Evolutionary conservation across 305 asterid species (phyloP), one percentile per base, ranked within the genome.

Genomic region (Fraxinus angustifolia): DNA sequence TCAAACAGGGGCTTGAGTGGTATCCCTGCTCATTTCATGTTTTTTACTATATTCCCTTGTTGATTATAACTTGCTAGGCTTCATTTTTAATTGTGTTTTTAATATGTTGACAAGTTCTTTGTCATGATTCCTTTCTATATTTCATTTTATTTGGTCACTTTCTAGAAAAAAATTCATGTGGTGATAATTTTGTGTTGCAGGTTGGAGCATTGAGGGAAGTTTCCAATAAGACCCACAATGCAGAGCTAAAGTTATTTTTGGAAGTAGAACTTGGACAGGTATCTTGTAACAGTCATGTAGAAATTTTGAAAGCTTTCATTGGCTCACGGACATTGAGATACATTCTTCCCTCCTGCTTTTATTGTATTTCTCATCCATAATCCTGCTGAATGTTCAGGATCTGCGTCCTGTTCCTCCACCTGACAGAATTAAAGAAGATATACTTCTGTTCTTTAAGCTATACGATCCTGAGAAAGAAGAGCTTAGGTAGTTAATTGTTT

Each of bases 121-220:
- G 45, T 31, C 12, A 1, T 33, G 65, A 70, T 33, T 33, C 81
- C 75, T 72, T 76, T 34, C 50, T 53, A 28, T 48, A 65, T 81
- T 77, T 71, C 28, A 45, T 76, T 31, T 75, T 82, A 14, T 77
- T 23, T 28, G 38, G 45, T 68, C 76, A 30, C 6, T 23, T 75
- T 77, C 12, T 81, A 23, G 72, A 53, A 30, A 78, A 77, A 14
- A 7, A 73, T 76, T 65, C 56, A 75, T 45, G 3, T 71, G 34
- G 2, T 33, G 19, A 16, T 81, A 79, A 76, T 75, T 79, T 77
- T 84, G 50, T 73, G 31, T 8, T 89, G 88, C 87, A 90, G 97
- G 95, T 92, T 85, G 95, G 93, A 78, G 83, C 91, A 73, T 73
- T 92, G 86, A 90, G 90, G 73, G 95, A 92, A 77, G 87, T 81